Base-by-base conservation (phyloP, 164 flowering plant genomes). In the Annona squamosa region DNA sequence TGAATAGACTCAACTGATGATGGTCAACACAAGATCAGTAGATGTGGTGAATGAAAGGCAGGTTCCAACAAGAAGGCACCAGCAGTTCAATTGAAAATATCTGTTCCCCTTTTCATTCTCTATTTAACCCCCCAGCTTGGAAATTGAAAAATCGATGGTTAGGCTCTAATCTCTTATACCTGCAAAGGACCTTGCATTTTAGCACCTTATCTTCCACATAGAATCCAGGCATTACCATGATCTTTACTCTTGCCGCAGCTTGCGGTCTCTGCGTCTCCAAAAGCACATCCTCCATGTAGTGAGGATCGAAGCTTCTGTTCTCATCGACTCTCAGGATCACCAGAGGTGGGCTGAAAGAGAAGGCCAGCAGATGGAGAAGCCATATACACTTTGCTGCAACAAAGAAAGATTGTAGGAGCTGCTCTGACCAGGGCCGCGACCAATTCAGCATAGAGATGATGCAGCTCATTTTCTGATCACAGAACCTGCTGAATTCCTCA, bases 191-290 rank as follows among this genome's bases (percentile, higher is more conserved):
- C 84, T 87, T 92, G 77, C 97, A 94, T 74, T 84, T 90, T 4
- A 91, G 79, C 61, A 91, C 87, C 82, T 75, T 87, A 68, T 90
- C 94, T 59, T 81, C 93, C 56, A 92, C 89, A 81, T 90, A 95
- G 79, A 95, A 95, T n/a, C 99, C 96, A 0, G 98, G 99, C 94
- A 88, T 88, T 19, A 91, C 93, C 98, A 89, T 92, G 69, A 89
- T 68, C 85, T 89, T 92, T 17, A 95, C 99, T 67, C 87, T 72
- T 67, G 85, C 78, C 0, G 89, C 78, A 44, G 86, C 80, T 1
- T 81, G 82, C 3, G 79, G 69, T 80, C 81, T 85, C 77, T 88
- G 91, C 84, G 81, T 79, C 6, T 88, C 93, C 19, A 63, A 70
- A 17, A 82, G 78, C 66, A 92, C 73, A 75, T 95, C 96, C 72